Evolutionary conservation across 768 basidiomycete genomes (phyloP).

Genomic region (Lentinula detonsa): DNA sequence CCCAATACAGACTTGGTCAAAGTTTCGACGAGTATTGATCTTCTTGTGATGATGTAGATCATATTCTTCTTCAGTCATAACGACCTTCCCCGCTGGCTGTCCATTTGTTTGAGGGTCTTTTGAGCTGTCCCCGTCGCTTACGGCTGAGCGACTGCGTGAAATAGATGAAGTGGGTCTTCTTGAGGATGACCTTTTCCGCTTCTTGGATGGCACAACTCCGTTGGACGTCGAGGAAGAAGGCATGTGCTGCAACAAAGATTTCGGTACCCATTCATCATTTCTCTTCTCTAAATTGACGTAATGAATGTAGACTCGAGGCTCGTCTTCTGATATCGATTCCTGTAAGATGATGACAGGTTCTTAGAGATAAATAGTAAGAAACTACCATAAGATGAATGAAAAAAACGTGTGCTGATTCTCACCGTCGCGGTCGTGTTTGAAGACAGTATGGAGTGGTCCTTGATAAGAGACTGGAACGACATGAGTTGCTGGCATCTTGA

Average conservation of each 20-base stretch:
- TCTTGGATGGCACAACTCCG: constrained; percentile 17
- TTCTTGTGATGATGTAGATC: constrained; percentile 65
- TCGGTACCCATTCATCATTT: constrained; percentile 69
- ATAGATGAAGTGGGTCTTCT: background rate
- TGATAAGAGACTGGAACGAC: constrained; percentile 14
- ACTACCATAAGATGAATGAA: background rate
- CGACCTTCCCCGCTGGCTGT: constrained; percentile 20
- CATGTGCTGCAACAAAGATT: constrained; percentile 28
- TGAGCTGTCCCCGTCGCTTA: constrained; percentile 9
- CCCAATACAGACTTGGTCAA: constrained; percentile 82
- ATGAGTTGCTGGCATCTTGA: constrained; percentile 25
- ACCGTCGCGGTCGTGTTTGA: constrained; percentile 5
- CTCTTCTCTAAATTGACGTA: constrained; percentile 66
- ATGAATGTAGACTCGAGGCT: constrained; percentile 56
- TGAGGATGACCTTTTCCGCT: constrained; percentile 9
- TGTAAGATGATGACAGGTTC: constrained; percentile 50
- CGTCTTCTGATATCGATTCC: constrained; percentile 30
- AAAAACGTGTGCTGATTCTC: background rate
- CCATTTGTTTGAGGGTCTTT: constrained; percentile 8
- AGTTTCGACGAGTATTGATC: constrained; percentile 70
- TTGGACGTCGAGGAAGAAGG: constrained; percentile 14
- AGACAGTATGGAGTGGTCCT: background rate
- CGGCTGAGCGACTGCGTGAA: background rate
- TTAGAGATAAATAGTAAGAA: constrained; percentile 15
- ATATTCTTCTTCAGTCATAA: constrained; percentile 64